Evolutionary conservation across 305 asterid species (phyloP).

Genomic region (Rubia occidens): DNA sequence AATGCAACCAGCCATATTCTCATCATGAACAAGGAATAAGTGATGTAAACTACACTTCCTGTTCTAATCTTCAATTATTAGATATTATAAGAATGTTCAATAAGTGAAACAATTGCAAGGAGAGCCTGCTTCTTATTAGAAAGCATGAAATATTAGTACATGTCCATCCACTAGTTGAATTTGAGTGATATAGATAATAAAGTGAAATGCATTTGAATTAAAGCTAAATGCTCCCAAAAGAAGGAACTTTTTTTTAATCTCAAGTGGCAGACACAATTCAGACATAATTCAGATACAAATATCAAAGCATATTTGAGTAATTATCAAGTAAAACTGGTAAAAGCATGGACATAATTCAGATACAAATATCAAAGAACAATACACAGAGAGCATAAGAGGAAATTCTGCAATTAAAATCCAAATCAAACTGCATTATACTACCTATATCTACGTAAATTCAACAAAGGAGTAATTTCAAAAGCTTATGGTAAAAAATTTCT

Average conservation of each 20-base stretch:
- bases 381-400: slow-evolving; percentile 16
- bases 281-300: too few species aligned
- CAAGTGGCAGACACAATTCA: background rate
- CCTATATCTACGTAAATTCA: background rate
- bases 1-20: background rate
- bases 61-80: background rate
- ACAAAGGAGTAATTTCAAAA: too few species aligned
- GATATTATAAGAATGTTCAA: background rate
- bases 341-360: background rate
- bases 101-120: background rate
- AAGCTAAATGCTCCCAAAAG: background rate
- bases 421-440: background rate
- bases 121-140: background rate
- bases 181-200: background rate
- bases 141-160: background rate
- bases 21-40: background rate
- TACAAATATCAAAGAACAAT: background rate
- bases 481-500: too few species aligned
- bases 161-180: background rate
- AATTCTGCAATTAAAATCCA: slow-evolving; percentile 27
- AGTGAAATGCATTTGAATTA: background rate
- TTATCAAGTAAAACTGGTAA: background rate
- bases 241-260: background rate
- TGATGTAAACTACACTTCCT: background rate
- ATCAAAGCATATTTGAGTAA: background rate